These are phyloP conservation scores for Helotiales sp. DNA, from an alignment of 2,329 filamentous ascomycete species.

Conservation along the genomic window DNA sequence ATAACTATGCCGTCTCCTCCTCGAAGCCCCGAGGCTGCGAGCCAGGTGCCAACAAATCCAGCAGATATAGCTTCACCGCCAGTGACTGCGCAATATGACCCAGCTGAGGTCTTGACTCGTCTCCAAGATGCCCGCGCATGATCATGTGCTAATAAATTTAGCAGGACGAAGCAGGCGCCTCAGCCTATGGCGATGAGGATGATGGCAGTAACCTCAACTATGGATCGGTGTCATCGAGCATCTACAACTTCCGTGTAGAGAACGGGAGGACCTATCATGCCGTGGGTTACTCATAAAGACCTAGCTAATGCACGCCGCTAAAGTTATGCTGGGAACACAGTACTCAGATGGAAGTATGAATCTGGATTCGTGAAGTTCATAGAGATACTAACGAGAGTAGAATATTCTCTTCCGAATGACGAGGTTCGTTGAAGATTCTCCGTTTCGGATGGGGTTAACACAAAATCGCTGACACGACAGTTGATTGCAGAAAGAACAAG, in stretches of 20 bases:
- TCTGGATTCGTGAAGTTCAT: background rate
- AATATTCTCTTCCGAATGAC: constrained; percentile 32
- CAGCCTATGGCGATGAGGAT: constrained; percentile 14
- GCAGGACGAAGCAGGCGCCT: constrained; percentile 13
- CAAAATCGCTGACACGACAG: background rate
- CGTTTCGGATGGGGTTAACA: too few relatives aligned
- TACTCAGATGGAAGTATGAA: constrained; percentile 25
- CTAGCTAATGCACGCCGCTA: background rate
- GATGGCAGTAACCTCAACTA: constrained; percentile 19
- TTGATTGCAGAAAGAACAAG: constrained; percentile 19
- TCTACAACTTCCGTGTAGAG: constrained; percentile 27
- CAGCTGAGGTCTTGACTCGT: background rate
- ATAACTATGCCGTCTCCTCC: background rate
- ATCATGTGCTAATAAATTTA: background rate
- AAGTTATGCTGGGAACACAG: background rate
- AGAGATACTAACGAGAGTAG: constrained; percentile 6
- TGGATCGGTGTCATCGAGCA: constrained; percentile 25
- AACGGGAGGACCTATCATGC: constrained; percentile 33
- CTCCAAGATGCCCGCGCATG: background rate
- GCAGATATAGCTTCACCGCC: background rate
- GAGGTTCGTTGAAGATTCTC: constrained; percentile 25
- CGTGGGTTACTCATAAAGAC: constrained; percentile 7
- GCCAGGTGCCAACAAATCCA: background rate
- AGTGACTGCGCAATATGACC: background rate
- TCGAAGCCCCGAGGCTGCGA: background rate